Evolutionary conservation across 768 basidiomycete genomes (phyloP).

Genomic region (Postia placenta): DNA sequence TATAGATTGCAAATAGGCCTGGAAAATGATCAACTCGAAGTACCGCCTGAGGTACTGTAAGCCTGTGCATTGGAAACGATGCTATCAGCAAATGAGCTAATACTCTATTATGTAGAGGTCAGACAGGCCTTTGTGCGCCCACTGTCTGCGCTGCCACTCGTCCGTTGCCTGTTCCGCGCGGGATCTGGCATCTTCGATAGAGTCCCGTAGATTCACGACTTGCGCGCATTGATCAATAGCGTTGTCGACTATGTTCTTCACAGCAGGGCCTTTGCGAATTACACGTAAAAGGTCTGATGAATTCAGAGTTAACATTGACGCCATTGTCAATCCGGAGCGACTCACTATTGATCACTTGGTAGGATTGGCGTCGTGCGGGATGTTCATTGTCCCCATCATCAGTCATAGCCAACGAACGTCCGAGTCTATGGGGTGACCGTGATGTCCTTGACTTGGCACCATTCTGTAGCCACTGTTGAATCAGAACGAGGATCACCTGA

Average conservation of each 20-base stretch:
- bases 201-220: conserved; percentile 80
- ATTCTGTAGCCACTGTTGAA: conserved; percentile 73
- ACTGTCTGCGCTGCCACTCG: conserved; percentile 56
- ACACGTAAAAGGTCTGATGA: conserved; percentile 77
- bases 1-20: conserved; percentile 80
- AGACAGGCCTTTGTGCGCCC: conserved; percentile 63
- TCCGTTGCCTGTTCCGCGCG: conserved; percentile 74
- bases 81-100: neutral
- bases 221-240: conserved; percentile 83
- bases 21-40: conserved; percentile 83
- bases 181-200: conserved; percentile 80
- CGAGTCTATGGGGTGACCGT: conserved; percentile 27
- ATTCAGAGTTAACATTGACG: no score
- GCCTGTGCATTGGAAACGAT: conserved; percentile 34
- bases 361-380: conserved; percentile 50
- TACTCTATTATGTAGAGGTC: neutral
- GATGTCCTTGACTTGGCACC: conserved; percentile 26
- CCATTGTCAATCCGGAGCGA: no score
- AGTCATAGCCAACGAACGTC: conserved; percentile 36
- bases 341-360: conserved; percentile 87
- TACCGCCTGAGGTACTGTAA: conserved; percentile 79
- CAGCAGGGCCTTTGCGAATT: conserved; percentile 76
- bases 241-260: conserved; percentile 83
- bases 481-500: conserved; percentile 76
- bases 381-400: conserved; percentile 26